Base-by-base conservation (phyloP, 768 basidiomycete species). In the Mycena capillaripes region DNA sequence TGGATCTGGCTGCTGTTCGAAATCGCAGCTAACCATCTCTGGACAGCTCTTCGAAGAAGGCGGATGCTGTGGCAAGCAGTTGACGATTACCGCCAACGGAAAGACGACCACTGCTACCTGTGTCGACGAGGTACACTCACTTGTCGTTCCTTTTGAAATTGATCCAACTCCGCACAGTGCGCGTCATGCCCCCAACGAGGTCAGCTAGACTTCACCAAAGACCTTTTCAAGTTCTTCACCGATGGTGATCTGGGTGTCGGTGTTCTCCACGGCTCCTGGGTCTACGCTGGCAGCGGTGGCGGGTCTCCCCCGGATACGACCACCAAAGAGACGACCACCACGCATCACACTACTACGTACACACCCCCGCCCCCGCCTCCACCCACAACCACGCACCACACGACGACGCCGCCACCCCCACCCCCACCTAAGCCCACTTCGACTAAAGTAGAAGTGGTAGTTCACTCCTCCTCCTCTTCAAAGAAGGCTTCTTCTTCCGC, bases 191-290 rank as follows among this genome's bases (percentile, higher is more conserved):
- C 69, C 0, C 21, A 58, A 9, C 36, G 10, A 2, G 66, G 69
- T 16, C 65, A 66, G 65, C 52, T 74, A 40, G 73, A 74, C 60
- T 38, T 74, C 11, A 74, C 73, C 42, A 58, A 63, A 38, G 73
- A 65, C 21, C 73, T 74, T 21, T 74, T 74, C 69, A 23, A 66
- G 57, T 67, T 30, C 59, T 65, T 74, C 66, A 48, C 40, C 30
- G 30, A 21, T 12, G 70, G 70, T 10, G 59, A 66, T 59, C 52
- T 64, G 10, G 73, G 36, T 16, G 30, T 68, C 62, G 73, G 69
- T 27, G 63, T 62, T 14, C 14, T 74, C 69, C 38, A 58, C 46
- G 73, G 65, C 19, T 42, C 50, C 10, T 74, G 73, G 73, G 63
- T 65, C n/a, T 74, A 62, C 55, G 55, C n/a, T 34, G 73, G 46